These are phyloP conservation scores for Boletus vermiculosoides DNA, from an alignment of 768 basidiomycete species.

Conservation along the genomic window DNA sequence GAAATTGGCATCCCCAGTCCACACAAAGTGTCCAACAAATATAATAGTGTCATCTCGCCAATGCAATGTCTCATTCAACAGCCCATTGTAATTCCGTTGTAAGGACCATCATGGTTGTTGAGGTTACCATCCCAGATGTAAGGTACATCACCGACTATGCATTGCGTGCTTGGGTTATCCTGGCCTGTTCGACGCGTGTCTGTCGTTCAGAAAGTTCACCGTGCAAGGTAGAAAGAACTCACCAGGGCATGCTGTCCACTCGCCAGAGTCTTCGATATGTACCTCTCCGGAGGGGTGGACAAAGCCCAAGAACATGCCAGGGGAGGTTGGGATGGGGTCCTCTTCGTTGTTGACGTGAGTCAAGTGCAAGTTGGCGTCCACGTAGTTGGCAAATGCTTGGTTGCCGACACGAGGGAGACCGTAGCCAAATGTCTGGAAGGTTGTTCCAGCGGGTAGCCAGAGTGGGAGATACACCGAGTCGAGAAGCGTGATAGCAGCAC, in stretches of 20 bases:
- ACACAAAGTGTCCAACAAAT: background rate
- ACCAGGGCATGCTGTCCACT: conserved; percentile 59
- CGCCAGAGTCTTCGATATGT: conserved; percentile 43
- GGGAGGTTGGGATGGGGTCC: conserved; percentile 39
- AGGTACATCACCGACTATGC: conserved; percentile 23
- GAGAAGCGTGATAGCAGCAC: conserved; percentile 39
- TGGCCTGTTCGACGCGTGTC: conserved; percentile 35
- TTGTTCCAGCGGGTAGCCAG: conserved; percentile 34
- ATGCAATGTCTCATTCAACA: conserved; percentile 10
- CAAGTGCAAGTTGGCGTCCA: conserved; percentile 45
- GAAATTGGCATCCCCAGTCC: background rate
- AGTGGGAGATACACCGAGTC: conserved; percentile 41
- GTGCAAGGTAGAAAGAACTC: background rate
- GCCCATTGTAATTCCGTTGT: conserved; percentile 30
- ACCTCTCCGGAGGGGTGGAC: conserved; percentile 42
- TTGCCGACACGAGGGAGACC: conserved; percentile 50
- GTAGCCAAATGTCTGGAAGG: conserved; percentile 33
- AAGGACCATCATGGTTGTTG: conserved; percentile 46
- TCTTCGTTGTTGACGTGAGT: conserved; percentile 56
- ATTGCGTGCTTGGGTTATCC: conserved; percentile 51
- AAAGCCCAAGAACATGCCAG: conserved; percentile 38
- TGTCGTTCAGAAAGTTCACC: background rate
- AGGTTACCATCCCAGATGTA: conserved; percentile 44
- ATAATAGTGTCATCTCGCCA: background rate
- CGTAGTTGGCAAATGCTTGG: conserved; percentile 56